These are phyloP conservation scores for Hanseniaspora nectarophila DNA, from an alignment of 805 yeast species.

Conservation along the genomic window DNA sequence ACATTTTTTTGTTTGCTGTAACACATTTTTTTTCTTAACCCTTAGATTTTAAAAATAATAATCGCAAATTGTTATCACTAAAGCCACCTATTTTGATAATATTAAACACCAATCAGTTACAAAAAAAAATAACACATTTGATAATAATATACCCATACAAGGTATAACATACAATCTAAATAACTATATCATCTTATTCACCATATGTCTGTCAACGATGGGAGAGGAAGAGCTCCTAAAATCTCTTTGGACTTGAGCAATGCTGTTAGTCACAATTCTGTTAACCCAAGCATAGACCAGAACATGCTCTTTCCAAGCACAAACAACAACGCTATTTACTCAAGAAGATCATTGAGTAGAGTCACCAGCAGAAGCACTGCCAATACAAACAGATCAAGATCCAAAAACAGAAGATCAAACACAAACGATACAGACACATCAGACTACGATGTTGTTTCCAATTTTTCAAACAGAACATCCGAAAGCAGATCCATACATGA, in stretches of 20 bases:
- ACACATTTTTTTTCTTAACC: too few species aligned
- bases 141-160: too few species aligned
- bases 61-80: too few species aligned
- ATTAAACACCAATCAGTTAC: neutral
- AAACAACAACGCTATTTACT: conserved; percentile 6
- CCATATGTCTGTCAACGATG: neutral
- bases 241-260: conserved; percentile 3
- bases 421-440: conserved; percentile 3
- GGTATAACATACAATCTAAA: too few species aligned
- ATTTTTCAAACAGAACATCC: neutral
- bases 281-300: too few species aligned
- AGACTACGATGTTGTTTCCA: neutral
- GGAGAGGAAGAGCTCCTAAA: conserved; percentile 12
- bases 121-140: too few species aligned
- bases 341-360: conserved; percentile 12
- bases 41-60: too few species aligned
- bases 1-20: neutral
- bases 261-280: neutral
- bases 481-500: conserved; percentile 10
- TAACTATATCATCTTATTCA: too few species aligned
- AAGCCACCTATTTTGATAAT: too few species aligned
- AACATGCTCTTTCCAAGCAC: conserved; percentile 1
- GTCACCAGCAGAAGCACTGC: conserved; percentile 5
- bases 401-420: conserved; percentile 1
- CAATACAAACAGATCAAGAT: neutral